Evolutionary conservation across 257 asterid genomes (phyloP).

Genomic region (Solanum pimpinellifolium): DNA sequence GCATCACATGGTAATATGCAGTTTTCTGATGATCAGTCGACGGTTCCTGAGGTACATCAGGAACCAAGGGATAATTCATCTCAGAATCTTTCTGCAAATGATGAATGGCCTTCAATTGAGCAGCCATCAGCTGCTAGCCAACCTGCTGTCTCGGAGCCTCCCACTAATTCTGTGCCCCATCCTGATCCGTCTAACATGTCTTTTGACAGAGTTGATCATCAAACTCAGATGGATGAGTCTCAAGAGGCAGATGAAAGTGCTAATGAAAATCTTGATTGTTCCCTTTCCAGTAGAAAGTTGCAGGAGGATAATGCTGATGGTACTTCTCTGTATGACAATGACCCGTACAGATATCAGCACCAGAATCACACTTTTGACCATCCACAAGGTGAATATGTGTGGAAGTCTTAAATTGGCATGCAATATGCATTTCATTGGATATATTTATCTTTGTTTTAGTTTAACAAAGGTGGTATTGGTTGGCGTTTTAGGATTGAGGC

Average conservation of each 20-base stretch:
- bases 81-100: slow-evolving; percentile 31
- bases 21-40: slow-evolving; percentile 29
- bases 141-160: slow-evolving; percentile 26
- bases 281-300: slow-evolving; percentile 31
- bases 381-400: slow-evolving; percentile 41
- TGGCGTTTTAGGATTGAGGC: background rate
- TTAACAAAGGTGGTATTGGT: background rate
- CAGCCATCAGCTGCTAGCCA: slow-evolving; percentile 27
- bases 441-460: background rate
- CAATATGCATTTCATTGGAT: background rate
- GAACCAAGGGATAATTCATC: slow-evolving; percentile 28
- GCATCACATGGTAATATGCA: slow-evolving; percentile 14
- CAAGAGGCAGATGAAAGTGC: slow-evolving; percentile 32
- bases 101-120: slow-evolving; percentile 73
- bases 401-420: background rate
- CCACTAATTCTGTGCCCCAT: slow-evolving; percentile 31
- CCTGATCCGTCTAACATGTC: slow-evolving; percentile 29
- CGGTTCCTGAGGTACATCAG: slow-evolving; percentile 12
- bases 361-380: slow-evolving; percentile 36
- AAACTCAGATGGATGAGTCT: slow-evolving; percentile 35
- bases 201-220: slow-evolving; percentile 23
- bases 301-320: slow-evolving; percentile 45
- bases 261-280: slow-evolving; percentile 27
- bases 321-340: slow-evolving; percentile 38
- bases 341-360: slow-evolving; percentile 17